Evolutionary conservation across 305 asterid species (phyloP).

Genomic region (Fraxinus baroniana): DNA sequence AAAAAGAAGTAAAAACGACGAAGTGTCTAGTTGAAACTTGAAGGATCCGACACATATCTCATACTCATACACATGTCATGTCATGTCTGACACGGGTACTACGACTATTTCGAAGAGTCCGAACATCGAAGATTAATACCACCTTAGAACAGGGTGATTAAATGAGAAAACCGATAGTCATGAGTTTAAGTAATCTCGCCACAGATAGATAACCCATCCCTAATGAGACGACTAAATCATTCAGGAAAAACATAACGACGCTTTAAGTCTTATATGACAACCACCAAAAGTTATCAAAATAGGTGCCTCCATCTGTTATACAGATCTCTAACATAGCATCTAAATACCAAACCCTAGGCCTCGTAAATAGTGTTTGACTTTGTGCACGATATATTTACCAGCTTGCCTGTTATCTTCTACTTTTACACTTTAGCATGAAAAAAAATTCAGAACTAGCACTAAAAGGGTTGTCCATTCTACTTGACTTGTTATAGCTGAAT

Average conservation of each 20-base stretch:
- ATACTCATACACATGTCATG: too few species aligned
- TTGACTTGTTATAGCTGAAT: not conserved
- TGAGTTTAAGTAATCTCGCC: not conserved
- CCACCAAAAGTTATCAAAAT: not conserved
- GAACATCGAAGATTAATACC: not conserved
- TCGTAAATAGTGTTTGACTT: not conserved
- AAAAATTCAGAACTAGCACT: not conserved
- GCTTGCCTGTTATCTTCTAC: not conserved
- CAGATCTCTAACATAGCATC: not conserved
- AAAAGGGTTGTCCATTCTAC: not conserved
- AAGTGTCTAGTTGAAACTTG: too few species aligned
- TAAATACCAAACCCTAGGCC: not conserved
- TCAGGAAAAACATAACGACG: not conserved
- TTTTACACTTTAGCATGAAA: not conserved
- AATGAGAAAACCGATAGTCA: not conserved
- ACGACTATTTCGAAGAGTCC: too few species aligned
- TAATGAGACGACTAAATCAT: not conserved
- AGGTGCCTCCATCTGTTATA: not conserved
- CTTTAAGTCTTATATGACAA: not conserved
- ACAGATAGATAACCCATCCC: not conserved
- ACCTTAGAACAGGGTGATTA: not conserved
- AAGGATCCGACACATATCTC: too few species aligned
- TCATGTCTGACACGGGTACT: too few species aligned
- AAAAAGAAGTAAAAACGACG: too few species aligned
- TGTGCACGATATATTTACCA: not conserved